Evolutionary conservation across 345 rosid genomes (phyloP), one percentile per base, ranked within the genome.

Genomic region (Clausena lansium): DNA sequence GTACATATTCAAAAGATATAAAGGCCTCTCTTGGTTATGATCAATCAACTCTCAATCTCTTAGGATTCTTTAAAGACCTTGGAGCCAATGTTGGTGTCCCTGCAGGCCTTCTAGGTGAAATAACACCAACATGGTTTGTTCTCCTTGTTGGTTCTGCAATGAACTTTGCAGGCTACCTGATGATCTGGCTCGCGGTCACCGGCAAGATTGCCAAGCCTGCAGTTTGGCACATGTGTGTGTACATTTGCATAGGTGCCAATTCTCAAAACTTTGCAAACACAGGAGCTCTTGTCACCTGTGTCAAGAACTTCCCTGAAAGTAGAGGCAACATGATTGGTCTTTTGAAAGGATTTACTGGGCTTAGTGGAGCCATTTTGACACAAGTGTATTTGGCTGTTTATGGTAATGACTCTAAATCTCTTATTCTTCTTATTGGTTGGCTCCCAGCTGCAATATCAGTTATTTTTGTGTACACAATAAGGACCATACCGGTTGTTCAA

Each of bases 121-220:
- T 94, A 67, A 90, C 93, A 2, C 98, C 97, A 4, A 91, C 98
- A 4, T 94, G 98, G 98, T 86, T 90, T 35, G 97, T 94, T n/a
- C 89, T 94, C 45, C 78, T 87, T 2, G 68, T 88, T 0, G 98
- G 98, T 10, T 88, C 96, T 27, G 97, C 85, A n/a, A 86, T 94
- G 90, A 94, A 93, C 75, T 94, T 94, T 35, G 78, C 73, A 0
- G 98, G 98, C 35, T 94, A 93, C 83, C 91, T 93, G 88, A 88
- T 94, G 91, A 90, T 94, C 27, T 94, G 98, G 97, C 74, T 90
- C 0, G 87, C 92, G 5, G 97, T 93, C 14, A 89, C 95, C 2
- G 88, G 87, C 0, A 85, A 68, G 75, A 90, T 94, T 6, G 75
- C 97, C 62, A 90, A 47, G 66, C 98, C 98, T 7, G 76, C 70